Conservation (phyloP, 2,329 filamentous ascomycete species). For the Epichloe uncinata region DNA sequence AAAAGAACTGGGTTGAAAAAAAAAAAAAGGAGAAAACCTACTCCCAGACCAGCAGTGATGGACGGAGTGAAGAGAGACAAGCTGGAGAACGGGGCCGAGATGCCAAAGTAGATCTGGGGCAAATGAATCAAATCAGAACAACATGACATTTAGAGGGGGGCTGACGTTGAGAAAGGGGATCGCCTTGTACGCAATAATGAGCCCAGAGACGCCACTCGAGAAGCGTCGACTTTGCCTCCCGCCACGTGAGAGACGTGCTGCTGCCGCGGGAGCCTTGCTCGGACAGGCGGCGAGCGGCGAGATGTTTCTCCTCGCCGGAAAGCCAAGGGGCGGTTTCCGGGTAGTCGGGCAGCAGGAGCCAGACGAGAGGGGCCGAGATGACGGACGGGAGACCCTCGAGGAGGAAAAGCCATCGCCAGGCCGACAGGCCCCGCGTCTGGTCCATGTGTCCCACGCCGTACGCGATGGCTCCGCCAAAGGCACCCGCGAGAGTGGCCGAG, state of each 20-base stretch:
- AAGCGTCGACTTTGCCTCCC: conserved; percentile 55
- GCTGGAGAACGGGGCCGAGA: conserved; percentile 42
- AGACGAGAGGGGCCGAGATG: conserved; percentile 45
- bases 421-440: conserved; percentile 42
- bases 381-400: conserved; percentile 54
- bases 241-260: conserved; percentile 49
- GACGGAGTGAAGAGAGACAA: conserved; percentile 49
- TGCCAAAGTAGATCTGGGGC: conserved; percentile 29
- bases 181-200: conserved; percentile 32
- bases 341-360: conserved; percentile 56
- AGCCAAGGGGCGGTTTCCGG: conserved; percentile 54
- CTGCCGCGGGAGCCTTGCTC: conserved; percentile 39
- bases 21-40: neutral
- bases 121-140: no score
- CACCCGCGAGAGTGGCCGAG: conserved; percentile 55
- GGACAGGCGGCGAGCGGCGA: conserved; percentile 33
- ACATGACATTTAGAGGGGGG: no score
- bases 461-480: conserved; percentile 60
- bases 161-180: no score
- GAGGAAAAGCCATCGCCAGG: conserved; percentile 56
- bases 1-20: neutral
- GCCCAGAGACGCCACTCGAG: conserved; percentile 57
- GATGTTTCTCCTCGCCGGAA: conserved; percentile 41
- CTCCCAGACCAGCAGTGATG: conserved; percentile 39
- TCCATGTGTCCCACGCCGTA: conserved; percentile 64